Base-by-base conservation (phyloP, 805 yeast genomes). In the Saccharomyces cerevisiae region DNA sequence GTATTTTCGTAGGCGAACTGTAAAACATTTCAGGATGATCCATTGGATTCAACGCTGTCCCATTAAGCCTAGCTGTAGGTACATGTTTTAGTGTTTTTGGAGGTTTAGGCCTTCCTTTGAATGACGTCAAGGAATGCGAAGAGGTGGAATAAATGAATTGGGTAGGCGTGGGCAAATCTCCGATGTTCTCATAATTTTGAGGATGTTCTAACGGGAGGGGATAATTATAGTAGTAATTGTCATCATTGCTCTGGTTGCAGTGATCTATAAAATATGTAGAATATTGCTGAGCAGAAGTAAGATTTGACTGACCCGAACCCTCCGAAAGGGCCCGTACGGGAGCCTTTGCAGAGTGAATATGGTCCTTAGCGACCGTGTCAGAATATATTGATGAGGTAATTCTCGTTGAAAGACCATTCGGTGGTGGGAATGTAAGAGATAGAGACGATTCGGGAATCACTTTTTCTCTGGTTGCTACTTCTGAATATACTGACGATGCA, bases 341-440 rank as follows among this genome's bases (percentile, higher is more conserved):
- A 11, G 17, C 24, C 8, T 5, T 36, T 17, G 43, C 0, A 17
- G 24, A 36, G 11, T 36, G 6, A 36, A 17, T 53, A n/a, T 41
- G 31, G 21, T 26, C 41, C n/a, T 52, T 36, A 8, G 24, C 24
- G 46, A 72, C 71, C 47, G 69, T 59, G 4, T 71, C 68, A 17
- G 72, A 67, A 59, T 77, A 77, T 10, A 77, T 70, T 0, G 79
- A 76, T 0, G 80, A 76, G 4, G 75, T 76, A 36, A 36, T 17
- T 36, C 43, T 36, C 22, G 43, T 36, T 17, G 43, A 36, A 21
- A 22, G 17, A 21, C 24, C 43, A 36, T 36, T 36, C 11, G 24
- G 24, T 3, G 24, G 24, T 6, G 43, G 11, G 6, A 36, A 3
- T 9, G 22, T 17, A 17, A 21, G 22, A 4, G 43, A 17, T 36